phyloP scores from a whole-genome alignment of 768 basidiomycete species.

The Pisolithus microcarpus region DNA sequence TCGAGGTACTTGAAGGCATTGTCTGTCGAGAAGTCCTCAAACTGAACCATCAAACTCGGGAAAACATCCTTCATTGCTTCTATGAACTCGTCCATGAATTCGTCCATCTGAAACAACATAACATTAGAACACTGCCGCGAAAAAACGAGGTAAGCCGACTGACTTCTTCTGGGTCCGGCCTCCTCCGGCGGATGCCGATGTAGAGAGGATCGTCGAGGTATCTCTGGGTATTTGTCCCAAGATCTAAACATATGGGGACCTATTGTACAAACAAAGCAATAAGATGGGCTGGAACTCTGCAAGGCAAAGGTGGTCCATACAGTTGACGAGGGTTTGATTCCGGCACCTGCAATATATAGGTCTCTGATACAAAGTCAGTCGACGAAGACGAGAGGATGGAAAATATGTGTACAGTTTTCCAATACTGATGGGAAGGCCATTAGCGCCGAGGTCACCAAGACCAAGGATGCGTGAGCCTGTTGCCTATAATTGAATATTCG shows the following conservation, averaged over 20 bases:
- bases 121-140: not conserved
- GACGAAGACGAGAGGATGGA: not conserved
- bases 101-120: constrained; percentile 45
- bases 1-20: constrained; percentile 72
- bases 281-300: not conserved
- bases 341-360: constrained; percentile 67
- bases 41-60: constrained; percentile 64
- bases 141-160: constrained; percentile 9
- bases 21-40: constrained; percentile 73
- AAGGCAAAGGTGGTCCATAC: constrained; percentile 11
- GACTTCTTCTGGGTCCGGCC: constrained; percentile 41
- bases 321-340: constrained; percentile 47
- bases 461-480: constrained; percentile 67
- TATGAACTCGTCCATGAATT: constrained; percentile 77
- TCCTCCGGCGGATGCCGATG: constrained; percentile 56
- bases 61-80: constrained; percentile 55
- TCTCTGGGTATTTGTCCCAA: constrained; percentile 68
- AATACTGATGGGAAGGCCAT: constrained; percentile 49
- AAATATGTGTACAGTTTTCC: constrained; percentile 54
- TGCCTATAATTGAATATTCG: constrained; percentile 3
- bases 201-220: constrained; percentile 69
- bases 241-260: constrained; percentile 64
- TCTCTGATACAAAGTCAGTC: constrained; percentile 30
- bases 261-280: constrained; percentile 3
- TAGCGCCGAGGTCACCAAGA: constrained; percentile 41